Conservation (phyloP, 805 yeast species). For the Suhomyces pyralidae region DNA sequence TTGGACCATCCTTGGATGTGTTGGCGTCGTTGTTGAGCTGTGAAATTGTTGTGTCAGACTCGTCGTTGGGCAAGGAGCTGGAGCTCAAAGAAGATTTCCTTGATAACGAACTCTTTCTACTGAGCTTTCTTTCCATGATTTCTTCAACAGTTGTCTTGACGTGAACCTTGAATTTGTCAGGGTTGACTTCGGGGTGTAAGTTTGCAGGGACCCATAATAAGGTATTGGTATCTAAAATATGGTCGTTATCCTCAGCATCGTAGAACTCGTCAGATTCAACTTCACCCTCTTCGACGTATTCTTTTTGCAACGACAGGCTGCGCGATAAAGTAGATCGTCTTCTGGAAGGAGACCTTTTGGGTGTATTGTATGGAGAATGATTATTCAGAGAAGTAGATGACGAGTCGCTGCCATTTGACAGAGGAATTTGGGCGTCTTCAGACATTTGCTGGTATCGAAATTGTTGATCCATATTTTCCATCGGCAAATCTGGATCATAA, state of each 20-base stretch:
- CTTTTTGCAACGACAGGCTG: constrained; percentile 4
- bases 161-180: constrained; percentile 74
- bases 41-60: neutral
- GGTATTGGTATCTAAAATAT: constrained; percentile 29
- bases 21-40: neutral
- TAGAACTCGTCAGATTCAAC: constrained; percentile 12
- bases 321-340: constrained; percentile 8
- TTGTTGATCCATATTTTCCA: constrained; percentile 30
- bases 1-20: neutral
- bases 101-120: constrained; percentile 24
- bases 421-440: neutral
- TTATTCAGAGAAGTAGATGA: neutral
- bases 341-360: constrained; percentile 1
- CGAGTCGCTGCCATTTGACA: neutral
- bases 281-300: constrained; percentile 2
- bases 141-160: constrained; percentile 59
- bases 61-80: constrained; percentile 1
- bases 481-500: constrained; percentile 72
- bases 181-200: constrained; percentile 92
- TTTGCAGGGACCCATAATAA: constrained; percentile 95
- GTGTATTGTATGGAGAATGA: neutral
- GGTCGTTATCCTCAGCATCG: constrained; percentile 21
- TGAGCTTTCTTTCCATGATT: constrained; percentile 38
- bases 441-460: constrained; percentile 18
- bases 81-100: constrained; percentile 15